These are phyloP conservation scores for Fusarium aywerte DNA, from an alignment of 2,329 filamentous ascomycete genomes.

Conservation along the genomic window DNA sequence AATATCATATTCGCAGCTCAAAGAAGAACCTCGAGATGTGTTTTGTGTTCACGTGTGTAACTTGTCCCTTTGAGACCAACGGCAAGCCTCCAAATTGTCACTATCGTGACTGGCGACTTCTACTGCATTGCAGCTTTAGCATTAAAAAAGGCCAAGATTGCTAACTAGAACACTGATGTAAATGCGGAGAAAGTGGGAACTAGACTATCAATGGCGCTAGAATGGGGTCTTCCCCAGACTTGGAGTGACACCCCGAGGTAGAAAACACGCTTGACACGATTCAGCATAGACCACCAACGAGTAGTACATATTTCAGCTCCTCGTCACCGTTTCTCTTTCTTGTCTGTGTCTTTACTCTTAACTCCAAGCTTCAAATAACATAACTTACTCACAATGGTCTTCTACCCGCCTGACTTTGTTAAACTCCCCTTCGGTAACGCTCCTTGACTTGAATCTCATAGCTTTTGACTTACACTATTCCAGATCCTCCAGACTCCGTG, in stretches of 20 bases:
- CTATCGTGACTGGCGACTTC: constrained; percentile 1
- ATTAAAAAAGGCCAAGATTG: constrained; percentile 5
- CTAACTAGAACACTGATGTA: background rate
- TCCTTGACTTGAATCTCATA: background rate
- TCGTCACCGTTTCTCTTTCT: background rate
- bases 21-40: background rate
- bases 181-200: constrained; percentile 28
- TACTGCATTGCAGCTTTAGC: background rate
- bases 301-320: constrained; percentile 28
- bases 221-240: constrained; percentile 31
- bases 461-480: background rate
- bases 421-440: constrained; percentile 62
- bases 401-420: constrained; percentile 70
- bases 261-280: background rate
- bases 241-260: constrained; percentile 8
- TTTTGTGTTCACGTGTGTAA: background rate
- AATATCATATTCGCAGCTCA: background rate
- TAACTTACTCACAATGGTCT: constrained; percentile 57
- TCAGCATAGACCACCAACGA: background rate
- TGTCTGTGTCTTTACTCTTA: background rate
- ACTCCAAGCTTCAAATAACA: background rate
- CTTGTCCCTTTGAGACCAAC: background rate
- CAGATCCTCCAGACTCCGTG: constrained; percentile 76
- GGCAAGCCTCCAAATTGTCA: background rate
- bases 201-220: constrained; percentile 16